Evolutionary conservation across 2,329 filamentous ascomycete species (phyloP).

Genomic region (Sarocladium strictum): DNA sequence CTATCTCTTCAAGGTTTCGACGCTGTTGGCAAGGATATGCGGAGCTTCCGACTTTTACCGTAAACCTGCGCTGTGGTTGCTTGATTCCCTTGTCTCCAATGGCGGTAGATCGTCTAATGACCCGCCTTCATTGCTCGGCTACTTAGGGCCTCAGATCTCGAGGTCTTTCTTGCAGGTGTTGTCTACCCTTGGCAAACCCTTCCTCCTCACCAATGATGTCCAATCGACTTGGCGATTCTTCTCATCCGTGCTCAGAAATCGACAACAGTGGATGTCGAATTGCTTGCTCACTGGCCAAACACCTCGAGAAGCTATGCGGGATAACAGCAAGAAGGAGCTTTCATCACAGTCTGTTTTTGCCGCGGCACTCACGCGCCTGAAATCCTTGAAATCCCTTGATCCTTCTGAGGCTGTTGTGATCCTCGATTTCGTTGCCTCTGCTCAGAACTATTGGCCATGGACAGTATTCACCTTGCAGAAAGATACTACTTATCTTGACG

Average conservation of each 20-base stretch:
- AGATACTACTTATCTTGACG: conserved; percentile 66
- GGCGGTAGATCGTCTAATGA: conserved; percentile 63
- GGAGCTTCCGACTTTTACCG: conserved; percentile 63
- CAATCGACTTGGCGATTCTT: conserved; percentile 78
- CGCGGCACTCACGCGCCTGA: conserved; percentile 66
- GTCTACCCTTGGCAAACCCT: conserved; percentile 69
- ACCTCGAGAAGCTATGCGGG: conserved; percentile 67
- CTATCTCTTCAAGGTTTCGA: conserved; percentile 75
- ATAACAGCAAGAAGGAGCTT: conserved; percentile 41
- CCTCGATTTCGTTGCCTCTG: conserved; percentile 78
- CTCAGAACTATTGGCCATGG: conserved; percentile 95
- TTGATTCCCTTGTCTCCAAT: conserved; percentile 67
- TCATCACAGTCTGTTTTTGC: conserved; percentile 61
- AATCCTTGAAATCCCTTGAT: conserved; percentile 57
- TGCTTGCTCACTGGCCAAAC: conserved; percentile 85
- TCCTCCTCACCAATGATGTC: conserved; percentile 59
- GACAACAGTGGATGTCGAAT: conserved; percentile 94
- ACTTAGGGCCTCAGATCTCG: conserved; percentile 75
- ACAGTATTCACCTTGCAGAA: conserved; percentile 74
- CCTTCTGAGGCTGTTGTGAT: conserved; percentile 66
- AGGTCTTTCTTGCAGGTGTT: conserved; percentile 79
- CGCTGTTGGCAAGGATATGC: conserved; percentile 70
- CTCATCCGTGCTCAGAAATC: conserved; percentile 76
- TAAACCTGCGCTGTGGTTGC: conserved; percentile 58
- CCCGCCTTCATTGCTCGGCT: conserved; percentile 88